These are phyloP conservation scores for Penicillium sp. DNA, from an alignment of 2,329 filamentous ascomycete genomes.

Conservation along the genomic window DNA sequence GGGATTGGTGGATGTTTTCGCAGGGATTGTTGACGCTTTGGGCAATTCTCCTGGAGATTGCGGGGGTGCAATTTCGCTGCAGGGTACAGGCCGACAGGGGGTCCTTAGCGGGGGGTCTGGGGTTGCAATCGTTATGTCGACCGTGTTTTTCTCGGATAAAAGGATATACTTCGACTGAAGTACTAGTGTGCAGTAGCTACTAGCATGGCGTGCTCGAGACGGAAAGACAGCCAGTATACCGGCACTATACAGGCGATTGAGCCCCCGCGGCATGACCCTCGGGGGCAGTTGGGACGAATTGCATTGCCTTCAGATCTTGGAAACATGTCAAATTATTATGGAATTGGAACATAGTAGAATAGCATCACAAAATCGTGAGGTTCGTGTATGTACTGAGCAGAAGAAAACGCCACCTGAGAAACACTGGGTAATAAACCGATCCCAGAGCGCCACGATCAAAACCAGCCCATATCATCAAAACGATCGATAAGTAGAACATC, in stretches of 20 bases:
- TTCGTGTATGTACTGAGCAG: background rate
- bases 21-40: slow-evolving; percentile 13
- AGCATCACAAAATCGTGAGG: background rate
- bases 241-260: no score
- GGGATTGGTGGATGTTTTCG: slow-evolving; percentile 34
- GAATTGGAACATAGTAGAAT: background rate
- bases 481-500: background rate
- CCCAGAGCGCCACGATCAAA: background rate
- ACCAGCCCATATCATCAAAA: slow-evolving; percentile 1
- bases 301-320: background rate
- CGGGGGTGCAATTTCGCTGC: slow-evolving; percentile 8
- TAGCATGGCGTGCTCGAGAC: background rate
- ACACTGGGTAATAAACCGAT: background rate
- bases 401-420: background rate
- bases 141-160: background rate
- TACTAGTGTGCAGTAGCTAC: no score
- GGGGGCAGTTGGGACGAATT: background rate
- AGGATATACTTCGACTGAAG: background rate
- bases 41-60: slow-evolving; percentile 23
- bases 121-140: background rate
- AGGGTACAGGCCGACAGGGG: background rate
- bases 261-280: background rate
- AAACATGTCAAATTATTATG: background rate
- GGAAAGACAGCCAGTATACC: background rate
- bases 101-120: background rate